Conservation (phyloP, 2,329 filamentous ascomycete genomes). For the Akanthomyces lecanii region DNA sequence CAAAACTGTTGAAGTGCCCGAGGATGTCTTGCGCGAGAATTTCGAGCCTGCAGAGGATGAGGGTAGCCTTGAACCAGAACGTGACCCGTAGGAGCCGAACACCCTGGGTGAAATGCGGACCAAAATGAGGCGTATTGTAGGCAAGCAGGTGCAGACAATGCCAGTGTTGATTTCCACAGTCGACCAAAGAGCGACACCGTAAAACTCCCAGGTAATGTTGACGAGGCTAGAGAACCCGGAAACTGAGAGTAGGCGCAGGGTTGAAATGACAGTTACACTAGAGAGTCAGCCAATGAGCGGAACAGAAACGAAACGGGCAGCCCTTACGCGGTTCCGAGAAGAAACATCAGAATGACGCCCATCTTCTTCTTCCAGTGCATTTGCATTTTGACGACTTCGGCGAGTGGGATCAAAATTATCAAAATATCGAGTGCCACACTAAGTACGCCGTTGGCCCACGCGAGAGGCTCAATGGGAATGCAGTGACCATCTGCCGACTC, state of each 20-base stretch:
- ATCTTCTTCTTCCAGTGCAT: slow-evolving; percentile 39
- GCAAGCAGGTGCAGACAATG: background rate
- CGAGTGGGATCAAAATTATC: slow-evolving; percentile 43
- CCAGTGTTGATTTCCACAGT: background rate
- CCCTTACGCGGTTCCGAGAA: slow-evolving; percentile 34
- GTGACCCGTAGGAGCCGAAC: background rate
- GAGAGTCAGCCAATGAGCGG: background rate
- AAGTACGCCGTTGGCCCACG: slow-evolving; percentile 43
- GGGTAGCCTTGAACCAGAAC: background rate
- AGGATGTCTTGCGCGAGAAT: background rate
- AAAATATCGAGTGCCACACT: slow-evolving; percentile 44
- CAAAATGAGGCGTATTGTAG: background rate
- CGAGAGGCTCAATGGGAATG: slow-evolving; percentile 40
- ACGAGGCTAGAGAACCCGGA: background rate
- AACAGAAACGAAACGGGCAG: background rate
- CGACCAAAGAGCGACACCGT: background rate
- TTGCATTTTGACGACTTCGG: slow-evolving; percentile 32
- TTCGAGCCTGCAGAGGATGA: background rate
- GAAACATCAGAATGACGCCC: slow-evolving; percentile 39
- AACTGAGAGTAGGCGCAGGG: background rate
- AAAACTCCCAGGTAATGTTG: background rate
- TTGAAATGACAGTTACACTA: background rate
- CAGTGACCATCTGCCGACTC: slow-evolving; percentile 40
- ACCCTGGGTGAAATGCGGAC: background rate
- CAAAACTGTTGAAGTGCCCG: background rate